Conservation (phyloP, 2,329 filamentous ascomycete genomes). For the Plenodomus lindquistii region DNA sequence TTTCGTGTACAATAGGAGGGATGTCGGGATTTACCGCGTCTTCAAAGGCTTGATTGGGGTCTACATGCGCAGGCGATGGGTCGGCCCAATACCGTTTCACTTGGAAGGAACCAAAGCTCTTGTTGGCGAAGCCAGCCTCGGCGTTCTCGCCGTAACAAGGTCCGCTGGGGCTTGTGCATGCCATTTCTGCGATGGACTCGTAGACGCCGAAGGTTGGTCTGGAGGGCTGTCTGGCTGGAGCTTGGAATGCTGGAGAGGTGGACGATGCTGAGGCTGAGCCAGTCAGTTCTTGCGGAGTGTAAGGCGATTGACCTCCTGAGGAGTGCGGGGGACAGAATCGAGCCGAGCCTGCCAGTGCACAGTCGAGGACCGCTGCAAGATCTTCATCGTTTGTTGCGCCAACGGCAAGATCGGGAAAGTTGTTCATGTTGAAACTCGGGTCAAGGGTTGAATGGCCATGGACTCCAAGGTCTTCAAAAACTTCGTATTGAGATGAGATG, state of each 20-base stretch:
- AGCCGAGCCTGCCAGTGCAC: constrained; percentile 29
- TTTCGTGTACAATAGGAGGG: background rate
- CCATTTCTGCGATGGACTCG: constrained; percentile 25
- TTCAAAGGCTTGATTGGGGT: background rate
- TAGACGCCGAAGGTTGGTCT: constrained; percentile 11
- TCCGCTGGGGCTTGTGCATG: constrained; percentile 15
- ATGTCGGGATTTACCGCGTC: background rate
- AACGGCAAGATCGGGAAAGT: constrained; percentile 21
- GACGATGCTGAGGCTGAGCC: constrained; percentile 19
- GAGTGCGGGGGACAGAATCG: constrained; percentile 15
- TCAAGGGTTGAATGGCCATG: constrained; percentile 26
- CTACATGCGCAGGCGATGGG: background rate
- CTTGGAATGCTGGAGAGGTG: constrained; percentile 14
- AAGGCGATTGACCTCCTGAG: constrained; percentile 18
- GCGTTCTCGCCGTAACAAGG: constrained; percentile 29
- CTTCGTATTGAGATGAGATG: constrained; percentile 24
- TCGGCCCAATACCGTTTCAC: constrained; percentile 14
- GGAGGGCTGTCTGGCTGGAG: constrained; percentile 12
- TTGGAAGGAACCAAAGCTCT: constrained; percentile 2
- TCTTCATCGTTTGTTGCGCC: constrained; percentile 15
- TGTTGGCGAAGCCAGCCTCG: constrained; percentile 19
- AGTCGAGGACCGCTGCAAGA: constrained; percentile 27
- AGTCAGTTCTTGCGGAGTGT: constrained; percentile 18
- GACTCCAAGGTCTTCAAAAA: constrained; percentile 42
- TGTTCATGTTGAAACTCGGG: constrained; percentile 32